These are phyloP conservation scores for Biscogniauxia sp. DNA, from an alignment of 2,329 filamentous ascomycete species.

Conservation along the genomic window DNA sequence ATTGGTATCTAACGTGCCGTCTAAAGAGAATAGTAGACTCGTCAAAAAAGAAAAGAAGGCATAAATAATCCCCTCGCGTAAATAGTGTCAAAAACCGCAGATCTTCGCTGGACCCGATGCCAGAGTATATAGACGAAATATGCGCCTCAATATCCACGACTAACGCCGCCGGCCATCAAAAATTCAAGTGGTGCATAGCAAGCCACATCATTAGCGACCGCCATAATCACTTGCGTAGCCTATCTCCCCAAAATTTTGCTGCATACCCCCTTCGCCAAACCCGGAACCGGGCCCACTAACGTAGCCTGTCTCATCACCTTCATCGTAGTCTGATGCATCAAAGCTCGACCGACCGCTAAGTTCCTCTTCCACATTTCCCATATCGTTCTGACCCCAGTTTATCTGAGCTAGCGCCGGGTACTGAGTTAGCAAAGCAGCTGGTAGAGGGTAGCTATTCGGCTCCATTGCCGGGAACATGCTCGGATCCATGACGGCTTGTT, in stretches of 20 bases:
- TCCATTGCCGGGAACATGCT: constrained; percentile 59
- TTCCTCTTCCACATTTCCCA: constrained; percentile 74
- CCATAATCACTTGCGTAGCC: constrained; percentile 55
- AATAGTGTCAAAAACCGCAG: constrained; percentile 6
- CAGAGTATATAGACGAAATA: constrained; percentile 9
- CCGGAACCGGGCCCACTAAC: constrained; percentile 61
- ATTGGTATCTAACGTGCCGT: constrained; percentile 34
- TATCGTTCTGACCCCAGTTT: constrained; percentile 69
- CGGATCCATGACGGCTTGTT: constrained; percentile 42
- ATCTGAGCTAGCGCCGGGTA: constrained; percentile 91
- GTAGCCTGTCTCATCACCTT: constrained; percentile 69
- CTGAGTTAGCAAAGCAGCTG: constrained; percentile 82
- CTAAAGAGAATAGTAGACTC: constrained; percentile 18
- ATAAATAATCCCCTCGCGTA: background rate
- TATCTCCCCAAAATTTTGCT: constrained; percentile 53
- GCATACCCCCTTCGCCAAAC: constrained; percentile 55
- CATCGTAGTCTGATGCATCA: constrained; percentile 75
- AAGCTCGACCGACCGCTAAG: constrained; percentile 78
- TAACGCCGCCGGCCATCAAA: constrained; percentile 4
- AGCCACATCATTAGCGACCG: constrained; percentile 34
- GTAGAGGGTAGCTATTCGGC: constrained; percentile 66
- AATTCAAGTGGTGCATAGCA: background rate
- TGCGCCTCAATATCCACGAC: constrained; percentile 5
- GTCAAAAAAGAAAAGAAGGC: constrained; percentile 9
- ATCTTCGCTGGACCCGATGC: constrained; percentile 6